Base-by-base conservation (phyloP, 2,329 filamentous ascomycete genomes). In the Fusarium armeniacum region DNA sequence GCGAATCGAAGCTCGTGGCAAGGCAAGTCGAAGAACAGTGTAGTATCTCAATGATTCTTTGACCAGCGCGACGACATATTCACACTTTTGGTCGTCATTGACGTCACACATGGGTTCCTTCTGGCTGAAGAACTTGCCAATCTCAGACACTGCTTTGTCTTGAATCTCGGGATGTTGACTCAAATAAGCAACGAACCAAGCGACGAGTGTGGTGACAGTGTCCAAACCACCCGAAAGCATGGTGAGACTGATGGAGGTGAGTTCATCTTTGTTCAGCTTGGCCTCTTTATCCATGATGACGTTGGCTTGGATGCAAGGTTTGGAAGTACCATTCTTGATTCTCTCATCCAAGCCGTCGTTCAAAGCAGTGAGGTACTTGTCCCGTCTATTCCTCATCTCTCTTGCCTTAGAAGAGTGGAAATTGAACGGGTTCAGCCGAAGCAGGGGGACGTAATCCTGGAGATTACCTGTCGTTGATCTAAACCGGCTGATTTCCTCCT, bases 221-320 rank as follows among this genome's bases (percentile, higher is more conserved):
- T 91, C 89, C 5, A 91, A 80, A 0, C 89, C 89, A 1, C 89
- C 89, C 0, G 87, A 89, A 6, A 91, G 79, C 89, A 92, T 91
- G 1, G 89, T 91, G 65, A 91, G 77, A 65, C 87, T 89, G 70
- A 91, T 91, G 0, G 86, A 89, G 0, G 84, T 90, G 36, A 91
- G 81, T 68, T 91, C 89, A 51, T 86, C 87, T 40, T 84, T 83
- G 77, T 86, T 89, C 18, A 91, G 78, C 65, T 86, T 88, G 0
- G 88, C 85, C 38, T 91, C 89, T 69, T 87, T 84, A 68, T 91
- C 89, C 47, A 86, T 79, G 62, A 91, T 90, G 33, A 91, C 85
- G 65, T 90, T 91, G 6, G 87, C 88, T 65, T 91, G 89, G 44
- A 91, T 91, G 73, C 89, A 91, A 1, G 89, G 87, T 69, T 85